Base-by-base conservation (phyloP, 768 basidiomycete genomes). In the Gelatoporia subvermispora region DNA sequence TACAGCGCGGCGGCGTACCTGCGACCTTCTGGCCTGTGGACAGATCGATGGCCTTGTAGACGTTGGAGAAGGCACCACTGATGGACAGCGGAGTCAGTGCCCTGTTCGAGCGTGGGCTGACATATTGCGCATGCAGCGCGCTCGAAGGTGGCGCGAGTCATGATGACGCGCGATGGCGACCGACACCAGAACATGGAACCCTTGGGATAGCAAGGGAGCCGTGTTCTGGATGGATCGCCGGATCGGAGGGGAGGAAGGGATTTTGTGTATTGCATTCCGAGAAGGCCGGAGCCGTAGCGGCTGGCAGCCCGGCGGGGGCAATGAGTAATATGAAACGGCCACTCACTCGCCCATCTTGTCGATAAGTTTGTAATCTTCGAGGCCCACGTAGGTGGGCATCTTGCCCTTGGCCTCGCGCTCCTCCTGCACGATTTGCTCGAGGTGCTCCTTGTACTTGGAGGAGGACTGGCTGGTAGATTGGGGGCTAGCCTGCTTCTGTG, bases 31-130 rank as follows among this genome's bases (percentile, higher is more conserved):
- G 77, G 36, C 84, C 83, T 10, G 83, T 85, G 34, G 74, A 71
- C 41, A 80, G 74, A 64, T 97, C 88, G 47, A 86, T 58, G 13
- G 93, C 95, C 64, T 89, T 90, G 77, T 95, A 99, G 8, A 99
- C 95, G 63, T 96, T 92, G n/a, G 94, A 97, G 66, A 99, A 99
- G 37, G 95, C 95, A 51, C 95, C 95, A 60, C 84, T 90, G 59
- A 11, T n/a, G 2, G 25, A 18, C 11, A 37, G 8, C 17, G 21
- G 11, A 37, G n/a, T 51, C 47, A 43, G 47, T 49, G 41, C 46
- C 39, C 41, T 48, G 39, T 38, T 31, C 48, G 45, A 47, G 17
- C 22, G 17, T 15, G 23, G 17, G 20, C 42, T 16, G 42, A 43
- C 8, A 43, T 8, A 17, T 46, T 10, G 46, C 43, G 3, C 16